These are phyloP conservation scores for Sporothrix luriei DNA, from an alignment of 2,329 filamentous ascomycete genomes.

Conservation along the genomic window DNA sequence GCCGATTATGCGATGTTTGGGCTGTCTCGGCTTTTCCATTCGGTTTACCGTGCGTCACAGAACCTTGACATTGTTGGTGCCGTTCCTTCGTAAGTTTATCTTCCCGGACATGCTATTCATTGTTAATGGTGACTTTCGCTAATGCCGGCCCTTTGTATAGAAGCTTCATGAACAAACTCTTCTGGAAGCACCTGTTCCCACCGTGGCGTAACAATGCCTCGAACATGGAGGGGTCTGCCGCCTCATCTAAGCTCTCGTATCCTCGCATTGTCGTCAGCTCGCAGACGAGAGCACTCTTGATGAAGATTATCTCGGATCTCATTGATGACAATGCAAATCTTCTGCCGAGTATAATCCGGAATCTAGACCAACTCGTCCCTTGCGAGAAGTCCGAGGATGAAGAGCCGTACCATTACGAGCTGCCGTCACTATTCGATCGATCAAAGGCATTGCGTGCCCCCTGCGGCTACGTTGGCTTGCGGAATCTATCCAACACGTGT, in stretches of 20 bases:
- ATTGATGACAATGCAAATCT: constrained; percentile 55
- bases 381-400: constrained; percentile 49
- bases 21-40: constrained; percentile 44
- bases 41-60: constrained; percentile 38
- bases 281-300: constrained; percentile 61
- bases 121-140: not conserved
- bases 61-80: constrained; percentile 26
- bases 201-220: constrained; percentile 43
- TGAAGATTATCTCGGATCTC: constrained; percentile 61
- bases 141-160: constrained; percentile 9
- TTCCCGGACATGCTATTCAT: not conserved
- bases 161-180: constrained; percentile 52
- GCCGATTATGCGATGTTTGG: constrained; percentile 45
- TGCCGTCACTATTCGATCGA: constrained; percentile 65
- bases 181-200: constrained; percentile 69
- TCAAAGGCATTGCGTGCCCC: constrained; percentile 69
- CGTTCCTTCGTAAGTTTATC: constrained; percentile 28
- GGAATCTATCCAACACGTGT: constrained; percentile 92
- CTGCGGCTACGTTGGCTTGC: constrained; percentile 85
- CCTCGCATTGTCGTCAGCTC: constrained; percentile 54
- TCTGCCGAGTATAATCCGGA: constrained; percentile 55
- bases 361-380: constrained; percentile 55
- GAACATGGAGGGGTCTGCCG: not conserved
- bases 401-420: constrained; percentile 61
- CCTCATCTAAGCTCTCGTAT: constrained; percentile 36